phyloP scores from a whole-genome alignment of 2,329 filamentous ascomycete species.

The Aureobasidium sp. region DNA sequence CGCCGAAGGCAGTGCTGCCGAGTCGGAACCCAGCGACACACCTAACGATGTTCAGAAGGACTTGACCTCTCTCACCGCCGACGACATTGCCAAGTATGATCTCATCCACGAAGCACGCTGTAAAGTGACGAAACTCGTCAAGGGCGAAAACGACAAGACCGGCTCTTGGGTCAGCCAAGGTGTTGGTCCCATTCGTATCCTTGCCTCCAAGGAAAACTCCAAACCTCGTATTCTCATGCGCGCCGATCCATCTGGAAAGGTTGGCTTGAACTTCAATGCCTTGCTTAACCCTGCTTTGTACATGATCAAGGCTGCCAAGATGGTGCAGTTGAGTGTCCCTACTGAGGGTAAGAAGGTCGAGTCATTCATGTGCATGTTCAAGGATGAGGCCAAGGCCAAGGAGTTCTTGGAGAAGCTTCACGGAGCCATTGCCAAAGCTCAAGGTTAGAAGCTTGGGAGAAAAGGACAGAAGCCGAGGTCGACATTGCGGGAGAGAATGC shows the following conservation, averaged over 20 bases:
- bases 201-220: constrained; percentile 65
- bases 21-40: constrained; percentile 21
- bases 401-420: constrained; percentile 38
- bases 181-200: constrained; percentile 61
- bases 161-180: constrained; percentile 42
- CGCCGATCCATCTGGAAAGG: constrained; percentile 65
- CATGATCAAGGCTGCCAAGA: constrained; percentile 35
- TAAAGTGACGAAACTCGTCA: constrained; percentile 58
- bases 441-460: neutral
- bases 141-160: constrained; percentile 40
- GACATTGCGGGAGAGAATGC: neutral
- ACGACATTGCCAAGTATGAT: constrained; percentile 53
- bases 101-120: constrained; percentile 60
- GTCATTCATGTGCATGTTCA: constrained; percentile 66
- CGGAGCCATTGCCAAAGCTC: constrained; percentile 38
- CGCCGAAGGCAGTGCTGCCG: constrained; percentile 24
- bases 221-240: constrained; percentile 63
- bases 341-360: constrained; percentile 55
- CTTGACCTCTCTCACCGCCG: constrained; percentile 63
- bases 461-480: too few species aligned
- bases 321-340: constrained; percentile 42
- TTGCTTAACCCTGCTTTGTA: constrained; percentile 49
- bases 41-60: constrained; percentile 34
- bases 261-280: constrained; percentile 64
- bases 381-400: constrained; percentile 47